Percentiles rank a stretch among this genome's conserved stretches.
These are phyloP conservation scores for Saccharomycopsis schoenii DNA, from an alignment of 805 yeast species.

Conservation along the genomic window DNA sequence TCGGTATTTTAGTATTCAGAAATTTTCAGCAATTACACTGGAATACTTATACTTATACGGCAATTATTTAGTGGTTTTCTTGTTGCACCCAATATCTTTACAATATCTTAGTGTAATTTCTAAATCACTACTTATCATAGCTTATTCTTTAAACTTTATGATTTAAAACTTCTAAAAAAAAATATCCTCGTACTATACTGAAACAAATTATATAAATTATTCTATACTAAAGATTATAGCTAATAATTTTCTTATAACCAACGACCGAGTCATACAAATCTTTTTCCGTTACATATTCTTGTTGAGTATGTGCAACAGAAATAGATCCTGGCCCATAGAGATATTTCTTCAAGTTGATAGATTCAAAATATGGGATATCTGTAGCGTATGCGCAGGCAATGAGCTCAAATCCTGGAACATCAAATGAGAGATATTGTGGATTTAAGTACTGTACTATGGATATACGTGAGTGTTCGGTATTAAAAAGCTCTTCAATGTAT, in stretches of 20 bases:
- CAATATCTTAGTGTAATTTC: too few species aligned
- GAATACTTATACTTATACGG: too few species aligned
- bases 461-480: background rate
- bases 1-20: too few species aligned
- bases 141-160: too few species aligned
- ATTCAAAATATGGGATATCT: constrained; percentile 33
- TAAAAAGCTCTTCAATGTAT: background rate
- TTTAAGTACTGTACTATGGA: constrained; percentile 17
- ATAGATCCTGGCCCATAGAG: constrained; percentile 45
- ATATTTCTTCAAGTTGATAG: constrained; percentile 25
- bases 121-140: too few species aligned
- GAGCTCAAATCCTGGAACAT: constrained; percentile 56
- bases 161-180: too few species aligned
- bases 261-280: constrained; percentile 33
- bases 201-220: background rate
- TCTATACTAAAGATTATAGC: background rate
- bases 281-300: constrained; percentile 32
- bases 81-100: too few species aligned
- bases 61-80: too few species aligned
- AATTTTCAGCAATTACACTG: too few species aligned
- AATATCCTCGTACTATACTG: background rate
- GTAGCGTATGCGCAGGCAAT: constrained; percentile 42
- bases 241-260: constrained; percentile 32
- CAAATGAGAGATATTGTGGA: constrained; percentile 37
- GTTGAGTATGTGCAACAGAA: constrained; percentile 38